Evolutionary conservation across 2,329 filamentous ascomycete species (phyloP).

Genomic region (Cladosporium sp.): DNA sequence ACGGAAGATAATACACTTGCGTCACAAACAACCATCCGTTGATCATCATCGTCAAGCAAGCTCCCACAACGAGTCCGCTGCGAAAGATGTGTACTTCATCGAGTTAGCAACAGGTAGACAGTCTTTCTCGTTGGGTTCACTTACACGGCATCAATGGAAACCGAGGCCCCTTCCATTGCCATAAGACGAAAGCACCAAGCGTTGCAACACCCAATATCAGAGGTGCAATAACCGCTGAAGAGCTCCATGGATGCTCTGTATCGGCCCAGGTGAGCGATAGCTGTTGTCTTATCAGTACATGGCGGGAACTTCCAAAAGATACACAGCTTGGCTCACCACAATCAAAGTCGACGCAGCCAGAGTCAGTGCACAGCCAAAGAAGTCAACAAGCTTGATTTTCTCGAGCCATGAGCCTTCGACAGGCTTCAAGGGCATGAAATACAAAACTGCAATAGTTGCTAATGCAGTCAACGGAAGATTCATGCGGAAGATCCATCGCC

Average conservation of each 20-base stretch:
- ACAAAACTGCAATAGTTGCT: constrained; percentile 45
- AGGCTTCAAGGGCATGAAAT: constrained; percentile 55
- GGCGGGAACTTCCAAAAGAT: not conserved
- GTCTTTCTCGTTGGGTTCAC: not conserved
- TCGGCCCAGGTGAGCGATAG: constrained; percentile 54
- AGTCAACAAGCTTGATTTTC: constrained; percentile 51
- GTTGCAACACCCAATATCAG: constrained; percentile 45
- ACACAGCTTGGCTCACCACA: constrained; percentile 36
- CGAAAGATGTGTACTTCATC: constrained; percentile 50
- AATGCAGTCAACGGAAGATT: constrained; percentile 51
- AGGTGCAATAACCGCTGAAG: constrained; percentile 28
- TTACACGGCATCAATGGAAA: constrained; percentile 47
- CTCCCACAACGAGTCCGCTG: constrained; percentile 50
- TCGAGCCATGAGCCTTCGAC: constrained; percentile 48
- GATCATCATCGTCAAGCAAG: constrained; percentile 45
- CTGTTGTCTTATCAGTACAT: not conserved
- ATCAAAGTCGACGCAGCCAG: constrained; percentile 46
- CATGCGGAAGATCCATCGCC: constrained; percentile 27
- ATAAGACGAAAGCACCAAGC: constrained; percentile 49
- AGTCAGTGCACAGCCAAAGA: constrained; percentile 45
- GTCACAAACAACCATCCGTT: constrained; percentile 58
- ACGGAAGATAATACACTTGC: constrained; percentile 43
- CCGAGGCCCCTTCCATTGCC: constrained; percentile 49
- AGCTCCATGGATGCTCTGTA: constrained; percentile 54
- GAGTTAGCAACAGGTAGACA: not conserved